phyloP scores from a whole-genome alignment of 139 green algal genomes.

The Asterochloris sp. region DNA sequence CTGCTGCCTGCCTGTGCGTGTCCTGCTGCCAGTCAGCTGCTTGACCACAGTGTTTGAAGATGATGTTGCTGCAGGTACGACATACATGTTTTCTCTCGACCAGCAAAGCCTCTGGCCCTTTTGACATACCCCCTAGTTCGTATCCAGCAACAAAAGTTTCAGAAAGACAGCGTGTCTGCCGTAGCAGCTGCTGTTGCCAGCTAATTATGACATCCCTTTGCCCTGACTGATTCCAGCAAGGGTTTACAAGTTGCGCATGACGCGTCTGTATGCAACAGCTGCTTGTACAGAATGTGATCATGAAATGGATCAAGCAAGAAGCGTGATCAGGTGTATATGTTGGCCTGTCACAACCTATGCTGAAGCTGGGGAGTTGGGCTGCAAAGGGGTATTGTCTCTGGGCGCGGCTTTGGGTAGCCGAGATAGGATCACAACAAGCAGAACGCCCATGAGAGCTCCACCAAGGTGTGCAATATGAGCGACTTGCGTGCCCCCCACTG shows the following conservation, averaged over 20 bases:
- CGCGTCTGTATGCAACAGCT: too few relatives aligned
- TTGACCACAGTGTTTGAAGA: background rate
- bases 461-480: conserved; percentile 71
- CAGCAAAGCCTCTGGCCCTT: conserved; percentile 42
- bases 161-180: background rate
- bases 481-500: conserved; percentile 40
- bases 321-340: background rate
- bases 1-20: background rate
- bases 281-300: background rate
- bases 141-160: conserved; percentile 46
- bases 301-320: background rate
- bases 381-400: too few relatives aligned
- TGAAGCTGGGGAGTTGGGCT: too few relatives aligned
- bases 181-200: background rate
- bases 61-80: conserved; percentile 38
- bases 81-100: conserved; percentile 45
- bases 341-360: background rate
- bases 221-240: background rate
- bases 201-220: background rate
- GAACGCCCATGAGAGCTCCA: conserved; percentile 62
- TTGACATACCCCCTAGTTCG: conserved; percentile 53
- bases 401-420: conserved; percentile 36
- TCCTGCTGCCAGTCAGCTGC: background rate
- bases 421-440: conserved; percentile 58
- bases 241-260: too few relatives aligned